Percentiles rank a stretch among this genome's conserved stretches.
phyloP scores from a whole-genome alignment of 345 rosid genomes.

The Luvunga scandens region DNA sequence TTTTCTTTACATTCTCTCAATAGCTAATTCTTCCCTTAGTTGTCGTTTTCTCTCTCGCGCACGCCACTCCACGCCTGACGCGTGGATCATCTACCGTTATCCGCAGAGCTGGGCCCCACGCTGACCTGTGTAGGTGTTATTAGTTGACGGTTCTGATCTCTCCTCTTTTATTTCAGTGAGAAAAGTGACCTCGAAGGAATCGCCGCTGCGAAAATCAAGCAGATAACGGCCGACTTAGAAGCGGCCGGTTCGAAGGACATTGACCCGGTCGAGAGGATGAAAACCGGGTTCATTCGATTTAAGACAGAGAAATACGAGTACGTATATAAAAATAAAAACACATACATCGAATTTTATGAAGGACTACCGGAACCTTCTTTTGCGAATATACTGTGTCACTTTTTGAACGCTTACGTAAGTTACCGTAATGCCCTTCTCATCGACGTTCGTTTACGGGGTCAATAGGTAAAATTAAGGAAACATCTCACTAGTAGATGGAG shows the following conservation, averaged over 20 bases:
- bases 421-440: background rate
- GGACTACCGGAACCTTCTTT: background rate
- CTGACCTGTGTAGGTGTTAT: background rate
- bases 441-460: too few relatives aligned
- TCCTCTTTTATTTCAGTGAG: constrained; percentile 40
- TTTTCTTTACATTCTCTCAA: background rate
- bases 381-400: constrained; percentile 4
- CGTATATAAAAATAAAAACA: constrained; percentile 10
- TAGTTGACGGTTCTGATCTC: constrained; percentile 11
- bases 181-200: constrained; percentile 57
- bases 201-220: constrained; percentile 83
- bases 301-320: constrained; percentile 78
- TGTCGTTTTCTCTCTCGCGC: background rate
- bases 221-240: constrained; percentile 71
- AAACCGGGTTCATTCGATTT: constrained; percentile 71
- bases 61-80: background rate
- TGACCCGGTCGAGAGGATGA: constrained; percentile 59
- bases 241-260: constrained; percentile 36
- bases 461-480: background rate
- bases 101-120: constrained; percentile 9
- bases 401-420: background rate
- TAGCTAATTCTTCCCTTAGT: background rate
- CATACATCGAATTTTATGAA: background rate
- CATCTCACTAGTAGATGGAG: background rate
- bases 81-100: background rate